Evolutionary conservation across 306 rosid species (phyloP), one percentile per base, ranked within the genome.

Genomic region (Acacia acuminata): DNA sequence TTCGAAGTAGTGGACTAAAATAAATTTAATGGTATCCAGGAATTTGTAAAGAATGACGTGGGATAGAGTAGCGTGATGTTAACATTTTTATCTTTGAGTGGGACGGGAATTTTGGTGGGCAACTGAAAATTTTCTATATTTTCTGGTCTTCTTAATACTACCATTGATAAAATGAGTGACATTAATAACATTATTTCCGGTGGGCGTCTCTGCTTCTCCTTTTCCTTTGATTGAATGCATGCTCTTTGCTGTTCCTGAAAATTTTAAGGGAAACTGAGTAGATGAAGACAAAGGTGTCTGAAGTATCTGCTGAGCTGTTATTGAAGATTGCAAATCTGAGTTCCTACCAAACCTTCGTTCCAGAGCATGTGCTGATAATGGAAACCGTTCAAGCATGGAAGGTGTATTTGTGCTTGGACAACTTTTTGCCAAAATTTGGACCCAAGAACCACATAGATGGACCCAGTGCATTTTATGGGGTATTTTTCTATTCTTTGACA

Each of bases 391-490:
- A 13, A 86, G 71, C 73, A 94, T 94, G 97, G 98, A 94, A 87
- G 98, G 92, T 82, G 47, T 91, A 77, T 82, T 88, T 92, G 82
- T 92, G 98, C 40, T 78, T 83, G 7, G 98, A 94, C 89, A 79
- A 90, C 67, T 85, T 90, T 78, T 77, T 79, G 83, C 81, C 58
- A 40, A 90, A 78, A 71, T 79, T 84, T 58, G 91, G 85, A 61
- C 77, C 84, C 79, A 70, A 83, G 81, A 89, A 60, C 77, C 73
- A 72, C 67, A 60, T 67, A 47, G 90, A 86, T 81, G 91, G 81
- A 19, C 96, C 92, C 13, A 91, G 82, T 83, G 98, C 97, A 69
- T 92, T 94, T 75, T 94, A 91, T 50, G 97, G 93, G 94, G 98
- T 92, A 90, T 81, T 65, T 69, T 51, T 86, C 86, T 76, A 53